Conservation (phyloP, 2,329 filamentous ascomycete species). For the Xylaria sp. region DNA sequence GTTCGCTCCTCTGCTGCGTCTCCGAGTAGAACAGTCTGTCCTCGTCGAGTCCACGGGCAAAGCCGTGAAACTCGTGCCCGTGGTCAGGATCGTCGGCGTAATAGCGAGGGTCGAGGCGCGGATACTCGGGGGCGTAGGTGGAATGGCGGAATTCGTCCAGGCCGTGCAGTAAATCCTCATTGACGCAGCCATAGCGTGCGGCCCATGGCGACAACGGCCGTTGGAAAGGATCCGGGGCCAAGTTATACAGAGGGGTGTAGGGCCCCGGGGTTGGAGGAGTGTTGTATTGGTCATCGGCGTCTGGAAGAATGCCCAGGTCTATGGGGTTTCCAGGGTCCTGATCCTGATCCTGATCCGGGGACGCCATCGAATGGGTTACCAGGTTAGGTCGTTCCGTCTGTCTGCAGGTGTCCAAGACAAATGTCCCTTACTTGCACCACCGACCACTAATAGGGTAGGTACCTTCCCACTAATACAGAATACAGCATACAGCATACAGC, state of each 20-base stretch:
- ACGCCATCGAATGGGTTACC: not conserved
- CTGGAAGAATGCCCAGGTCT: too few relatives aligned
- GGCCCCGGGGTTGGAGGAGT: not conserved
- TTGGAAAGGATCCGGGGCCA: not conserved
- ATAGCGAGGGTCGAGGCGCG: constrained; percentile 6
- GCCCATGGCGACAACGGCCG: constrained; percentile 9
- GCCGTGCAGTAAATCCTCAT: not conserved
- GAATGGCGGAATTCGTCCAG: not conserved
- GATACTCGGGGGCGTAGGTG: constrained; percentile 13
- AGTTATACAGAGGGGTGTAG: not conserved
- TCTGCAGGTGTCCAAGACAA: too few relatives aligned
- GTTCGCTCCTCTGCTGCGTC: not conserved
- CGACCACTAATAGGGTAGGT: too few relatives aligned
- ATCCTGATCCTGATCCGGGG: not conserved
- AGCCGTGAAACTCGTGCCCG: not conserved
- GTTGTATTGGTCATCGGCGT: too few relatives aligned
- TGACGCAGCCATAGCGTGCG: not conserved
- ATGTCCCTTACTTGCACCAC: too few relatives aligned
- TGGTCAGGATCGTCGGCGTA: constrained; percentile 1
- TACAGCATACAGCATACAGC: too few relatives aligned
- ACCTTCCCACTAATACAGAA: too few relatives aligned
- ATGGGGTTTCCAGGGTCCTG: not conserved
- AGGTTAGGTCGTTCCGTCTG: not conserved
- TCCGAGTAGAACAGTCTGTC: constrained; percentile 9
- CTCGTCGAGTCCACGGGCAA: not conserved